Evolutionary conservation across 352 stramenopile species (phyloP).

Genomic region (Lagenidium sp.): DNA sequence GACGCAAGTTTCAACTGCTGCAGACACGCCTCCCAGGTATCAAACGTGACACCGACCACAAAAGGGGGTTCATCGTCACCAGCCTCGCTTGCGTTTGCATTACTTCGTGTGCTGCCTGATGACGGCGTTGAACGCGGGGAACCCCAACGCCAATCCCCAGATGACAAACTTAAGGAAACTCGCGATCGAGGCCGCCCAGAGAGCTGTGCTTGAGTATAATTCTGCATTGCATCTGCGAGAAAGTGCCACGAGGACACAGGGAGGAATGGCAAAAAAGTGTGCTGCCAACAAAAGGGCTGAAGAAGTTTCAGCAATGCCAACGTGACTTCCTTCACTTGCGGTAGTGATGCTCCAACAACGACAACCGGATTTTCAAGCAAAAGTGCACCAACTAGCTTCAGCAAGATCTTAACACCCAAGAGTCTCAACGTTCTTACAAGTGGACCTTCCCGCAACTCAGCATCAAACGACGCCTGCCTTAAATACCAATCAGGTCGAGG

Average conservation of each 20-base stretch:
- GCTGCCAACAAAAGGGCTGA: constrained; percentile 73
- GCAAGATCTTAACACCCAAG: constrained; percentile 54
- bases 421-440: constrained; percentile 49
- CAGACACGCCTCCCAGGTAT: constrained; percentile 64
- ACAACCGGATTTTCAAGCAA: constrained; percentile 70
- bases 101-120: constrained; percentile 8
- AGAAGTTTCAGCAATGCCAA: constrained; percentile 63
- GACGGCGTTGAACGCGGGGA: constrained; percentile 16
- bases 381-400: constrained; percentile 62
- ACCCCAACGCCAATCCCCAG: constrained; percentile 59
- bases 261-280: constrained; percentile 70
- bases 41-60: constrained; percentile 46
- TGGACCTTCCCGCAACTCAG: constrained; percentile 21
- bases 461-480: constrained; percentile 17
- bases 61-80: constrained; percentile 47
- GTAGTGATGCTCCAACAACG: constrained; percentile 61
- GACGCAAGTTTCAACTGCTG: constrained; percentile 30
- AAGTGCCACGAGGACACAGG: constrained; percentile 67
- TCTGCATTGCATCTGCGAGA: constrained; percentile 46
- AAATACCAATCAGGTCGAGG: constrained; percentile 56
- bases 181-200: constrained; percentile 43
- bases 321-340: constrained; percentile 66
- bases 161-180: constrained; percentile 42
- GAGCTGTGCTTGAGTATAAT: constrained; percentile 42
- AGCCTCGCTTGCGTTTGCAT: constrained; percentile 4